Percentiles rank a stretch among this genome's conserved stretches.
phyloP scores from a whole-genome alignment of 2,329 filamentous ascomycete species.

The Xylariaceae sp. region DNA sequence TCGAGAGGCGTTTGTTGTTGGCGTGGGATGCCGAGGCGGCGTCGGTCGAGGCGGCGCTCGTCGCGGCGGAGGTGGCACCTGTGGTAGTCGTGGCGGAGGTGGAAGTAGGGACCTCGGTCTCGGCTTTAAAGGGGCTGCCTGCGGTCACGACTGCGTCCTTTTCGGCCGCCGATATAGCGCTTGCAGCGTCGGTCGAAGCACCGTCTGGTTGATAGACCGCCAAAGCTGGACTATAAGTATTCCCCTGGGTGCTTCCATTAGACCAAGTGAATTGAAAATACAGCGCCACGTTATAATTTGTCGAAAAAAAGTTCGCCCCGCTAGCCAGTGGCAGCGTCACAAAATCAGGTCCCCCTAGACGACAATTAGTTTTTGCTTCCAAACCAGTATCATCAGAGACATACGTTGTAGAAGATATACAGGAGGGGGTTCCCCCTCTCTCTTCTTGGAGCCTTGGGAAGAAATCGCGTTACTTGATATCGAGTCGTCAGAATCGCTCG shows the following conservation, averaged over 20 bases:
- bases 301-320: too few species aligned
- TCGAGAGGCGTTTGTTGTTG: conserved; percentile 11
- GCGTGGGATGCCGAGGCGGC: background rate
- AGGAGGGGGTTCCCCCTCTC: too few species aligned
- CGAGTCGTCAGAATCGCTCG: too few species aligned
- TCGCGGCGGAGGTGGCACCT: background rate
- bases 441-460: too few species aligned
- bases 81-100: conserved; percentile 1
- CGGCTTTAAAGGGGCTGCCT: background rate
- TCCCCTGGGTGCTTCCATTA: conserved; percentile 11
- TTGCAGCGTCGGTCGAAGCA: background rate
- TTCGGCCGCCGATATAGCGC: background rate
- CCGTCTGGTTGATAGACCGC: conserved; percentile 3
- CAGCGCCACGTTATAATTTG: conserved; percentile 3
- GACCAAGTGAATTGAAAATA: conserved; percentile 21
- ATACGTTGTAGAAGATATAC: too few species aligned
- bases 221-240: conserved; percentile 15
- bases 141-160: background rate
- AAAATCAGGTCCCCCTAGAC: too few species aligned
- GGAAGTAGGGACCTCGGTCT: conserved; percentile 1
- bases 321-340: too few species aligned
- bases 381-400: too few species aligned
- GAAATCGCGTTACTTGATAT: too few species aligned
- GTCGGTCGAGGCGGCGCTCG: background rate
- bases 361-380: too few species aligned